Evolutionary conservation across 2,329 filamentous ascomycete genomes (phyloP), one percentile per base, ranked within the genome.

Genomic region (Alternaria longipes): DNA sequence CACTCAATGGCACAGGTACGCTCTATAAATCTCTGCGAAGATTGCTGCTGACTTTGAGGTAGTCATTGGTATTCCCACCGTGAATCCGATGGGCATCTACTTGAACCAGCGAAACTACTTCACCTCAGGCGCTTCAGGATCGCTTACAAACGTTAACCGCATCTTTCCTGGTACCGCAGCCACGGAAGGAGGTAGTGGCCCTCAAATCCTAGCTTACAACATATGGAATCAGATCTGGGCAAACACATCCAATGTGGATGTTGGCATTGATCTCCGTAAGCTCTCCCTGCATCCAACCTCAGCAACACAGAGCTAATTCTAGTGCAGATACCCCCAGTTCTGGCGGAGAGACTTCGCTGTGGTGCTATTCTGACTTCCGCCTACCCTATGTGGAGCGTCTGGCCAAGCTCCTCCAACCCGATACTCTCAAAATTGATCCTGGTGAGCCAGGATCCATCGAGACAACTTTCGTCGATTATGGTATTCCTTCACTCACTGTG

Each of bases 191-290:
- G 72, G 70, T 28, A 74, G 66, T 41, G 69, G 68, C 0, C 68
- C 73, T 14, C 51, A 74, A 18, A 62, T 74, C 4, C 67, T 75
- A 3, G 74, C 75, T 8, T 75, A 74, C 60, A 77, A 75, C 45
- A 78, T 80, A 59, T 80, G 78, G 77, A 78, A 78, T 59, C 64
- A 77, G 18, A 63, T 79, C 20, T 80, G 76, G 77, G 76, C 71
- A 26, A 79, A 79, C 47, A 74, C 69, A 2, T 77, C 74, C 11
- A 75, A 79, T 20, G 76, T 81, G 7, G 78, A 80, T 51, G 72
- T 80, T 7, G 79, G 73, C 2, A 74, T 80, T n/a, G 78, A 80
- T 53, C 69, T 75, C 5, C 68, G 70, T 70, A 67, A 54, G 68
- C 38, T 12, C 5, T 26, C 41, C n/a, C 22, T 3, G 12, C 5